A percentile compares a stretch with the other conserved stretches of the same genome.
Conservation (phyloP, 306 rosid species). For the Rosa lucieae region DNA sequence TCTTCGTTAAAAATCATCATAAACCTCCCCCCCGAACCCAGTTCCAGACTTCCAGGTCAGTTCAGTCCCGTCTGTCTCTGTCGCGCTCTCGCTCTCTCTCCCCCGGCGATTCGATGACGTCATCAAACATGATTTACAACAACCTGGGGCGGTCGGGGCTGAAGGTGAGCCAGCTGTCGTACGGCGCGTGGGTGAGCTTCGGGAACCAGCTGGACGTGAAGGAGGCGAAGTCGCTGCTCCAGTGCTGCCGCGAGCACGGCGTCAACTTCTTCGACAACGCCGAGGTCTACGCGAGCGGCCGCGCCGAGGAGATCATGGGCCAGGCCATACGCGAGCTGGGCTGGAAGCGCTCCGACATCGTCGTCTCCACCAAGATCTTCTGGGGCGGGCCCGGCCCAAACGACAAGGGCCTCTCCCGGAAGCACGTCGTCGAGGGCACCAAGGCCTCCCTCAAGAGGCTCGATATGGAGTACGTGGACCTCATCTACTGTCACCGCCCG, state of each 20-base stretch:
- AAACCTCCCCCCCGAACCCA: neutral
- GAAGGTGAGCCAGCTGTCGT: slow-evolving; percentile 89
- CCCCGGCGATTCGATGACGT: neutral
- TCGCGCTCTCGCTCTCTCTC: neutral
- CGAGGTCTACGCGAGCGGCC: slow-evolving; percentile 92
- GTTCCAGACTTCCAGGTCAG: neutral
- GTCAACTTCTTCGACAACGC: slow-evolving; percentile 99
- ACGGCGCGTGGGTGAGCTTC: slow-evolving; percentile 96
- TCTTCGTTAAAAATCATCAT: neutral
- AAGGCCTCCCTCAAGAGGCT: slow-evolving; percentile 77
- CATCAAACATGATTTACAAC: slow-evolving; percentile 71
- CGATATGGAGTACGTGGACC: slow-evolving; percentile 83
- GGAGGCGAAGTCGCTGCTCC: slow-evolving; percentile 87
- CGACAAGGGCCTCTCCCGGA: slow-evolving; percentile 89
- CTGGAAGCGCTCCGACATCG: slow-evolving; percentile 92
- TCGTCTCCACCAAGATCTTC: slow-evolving; percentile 94
- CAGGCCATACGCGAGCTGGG: slow-evolving; percentile 90
- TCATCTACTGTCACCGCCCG: slow-evolving; percentile 83
- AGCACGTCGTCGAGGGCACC: slow-evolving; percentile 89
- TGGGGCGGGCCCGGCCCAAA: slow-evolving; percentile 98
- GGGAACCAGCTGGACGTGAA: slow-evolving; percentile 97
- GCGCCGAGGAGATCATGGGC: slow-evolving; percentile 99
- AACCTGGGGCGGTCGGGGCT: slow-evolving; percentile 84
- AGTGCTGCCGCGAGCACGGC: slow-evolving; percentile 89
- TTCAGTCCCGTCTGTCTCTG: neutral